Conservation (phyloP, 305 asterid species). For the Ajuga reptans region DNA sequence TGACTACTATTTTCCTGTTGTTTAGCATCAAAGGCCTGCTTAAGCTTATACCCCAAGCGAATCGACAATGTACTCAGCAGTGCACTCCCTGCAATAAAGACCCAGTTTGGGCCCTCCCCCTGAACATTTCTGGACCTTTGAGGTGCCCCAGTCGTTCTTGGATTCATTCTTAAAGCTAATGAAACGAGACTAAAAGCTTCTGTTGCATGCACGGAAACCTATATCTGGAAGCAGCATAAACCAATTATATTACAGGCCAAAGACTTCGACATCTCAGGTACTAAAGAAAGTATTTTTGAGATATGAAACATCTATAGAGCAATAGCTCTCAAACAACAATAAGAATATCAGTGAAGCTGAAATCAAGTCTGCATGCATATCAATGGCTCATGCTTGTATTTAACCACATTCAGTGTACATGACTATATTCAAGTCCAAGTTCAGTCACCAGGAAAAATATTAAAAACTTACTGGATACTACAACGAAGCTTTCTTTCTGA, state of each 20-base stretch:
- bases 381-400: neutral
- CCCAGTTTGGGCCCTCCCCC: conserved; percentile 75
- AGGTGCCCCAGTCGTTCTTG: conserved; percentile 41
- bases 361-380: neutral
- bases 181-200: conserved; percentile 22
- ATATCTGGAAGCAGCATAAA: conserved; percentile 13
- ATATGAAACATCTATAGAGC: neutral
- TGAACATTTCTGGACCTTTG: conserved; percentile 45
- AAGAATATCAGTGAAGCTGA: neutral
- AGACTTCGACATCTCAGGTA: neutral
- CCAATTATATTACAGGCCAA: conserved; percentile 3
- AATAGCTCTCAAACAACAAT: neutral
- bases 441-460: neutral
- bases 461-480: neutral
- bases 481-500: neutral
- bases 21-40: conserved; percentile 64
- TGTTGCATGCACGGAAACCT: conserved; percentile 21
- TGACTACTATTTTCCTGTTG: conserved; percentile 37
- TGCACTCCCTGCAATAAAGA: conserved; percentile 80
- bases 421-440: neutral
- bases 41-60: conserved; percentile 78
- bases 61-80: conserved; percentile 68
- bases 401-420: neutral
- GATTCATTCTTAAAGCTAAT: conserved; percentile 43
- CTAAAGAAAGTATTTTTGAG: neutral